Conservation (phyloP, 2,329 filamentous ascomycete species). For the Dothideomycetes sp. region DNA sequence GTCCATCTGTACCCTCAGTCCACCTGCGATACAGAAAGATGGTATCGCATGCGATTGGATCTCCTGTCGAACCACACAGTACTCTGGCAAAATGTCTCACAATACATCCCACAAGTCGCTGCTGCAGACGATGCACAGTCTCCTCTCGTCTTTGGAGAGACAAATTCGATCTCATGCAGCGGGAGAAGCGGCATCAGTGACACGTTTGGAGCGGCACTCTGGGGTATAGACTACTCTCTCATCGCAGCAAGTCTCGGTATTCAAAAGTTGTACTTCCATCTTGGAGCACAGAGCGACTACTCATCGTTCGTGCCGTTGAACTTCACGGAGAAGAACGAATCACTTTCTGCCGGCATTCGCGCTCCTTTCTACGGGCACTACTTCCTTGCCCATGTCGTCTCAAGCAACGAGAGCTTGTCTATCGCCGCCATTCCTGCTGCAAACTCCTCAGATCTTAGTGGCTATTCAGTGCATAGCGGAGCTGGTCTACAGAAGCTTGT, state of each 20-base stretch:
- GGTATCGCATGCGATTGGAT: constrained; percentile 9
- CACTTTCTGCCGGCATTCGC: not conserved
- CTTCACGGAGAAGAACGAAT: constrained; percentile 1
- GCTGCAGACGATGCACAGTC: constrained; percentile 8
- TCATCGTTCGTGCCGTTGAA: constrained; percentile 2
- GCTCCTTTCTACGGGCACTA: constrained; percentile 4
- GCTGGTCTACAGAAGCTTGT: constrained; percentile 2
- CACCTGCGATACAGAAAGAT: constrained; percentile 7
- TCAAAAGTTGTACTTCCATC: constrained; percentile 14
- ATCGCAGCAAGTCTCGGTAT: constrained; percentile 15
- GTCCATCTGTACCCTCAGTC: constrained; percentile 3
- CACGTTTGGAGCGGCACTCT: constrained; percentile 17
- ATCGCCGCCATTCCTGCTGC: not conserved
- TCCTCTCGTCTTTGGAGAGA: constrained; percentile 18
- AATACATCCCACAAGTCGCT: constrained; percentile 10
- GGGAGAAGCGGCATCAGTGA: constrained; percentile 16
- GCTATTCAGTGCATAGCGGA: not conserved
- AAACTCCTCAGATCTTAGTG: constrained; percentile 3
- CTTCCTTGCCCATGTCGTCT: constrained; percentile 7
- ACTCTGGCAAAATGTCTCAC: constrained; percentile 11
- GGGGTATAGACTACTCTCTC: constrained; percentile 16
- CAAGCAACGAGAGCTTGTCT: constrained; percentile 2
- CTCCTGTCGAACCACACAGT: constrained; percentile 11
- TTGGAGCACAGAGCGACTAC: constrained; percentile 15
- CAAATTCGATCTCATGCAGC: constrained; percentile 19